Evolutionary conservation across 2,329 filamentous ascomycete species (phyloP), one percentile per base, ranked within the genome.

Genomic region (Claviceps humidiphila): DNA sequence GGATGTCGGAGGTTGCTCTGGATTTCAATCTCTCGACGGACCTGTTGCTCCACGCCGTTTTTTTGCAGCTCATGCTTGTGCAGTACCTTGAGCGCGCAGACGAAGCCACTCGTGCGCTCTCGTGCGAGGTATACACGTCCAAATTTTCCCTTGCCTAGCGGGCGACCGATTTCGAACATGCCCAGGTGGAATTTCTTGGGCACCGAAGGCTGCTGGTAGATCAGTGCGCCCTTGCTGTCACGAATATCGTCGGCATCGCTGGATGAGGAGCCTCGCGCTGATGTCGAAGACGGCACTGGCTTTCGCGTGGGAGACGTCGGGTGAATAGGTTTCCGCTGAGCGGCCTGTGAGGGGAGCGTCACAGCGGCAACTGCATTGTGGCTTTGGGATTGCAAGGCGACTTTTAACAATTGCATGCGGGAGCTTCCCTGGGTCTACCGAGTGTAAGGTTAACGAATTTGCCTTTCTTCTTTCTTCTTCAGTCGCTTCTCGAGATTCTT

Each of bases 341-440:
- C 74, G 54, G 78, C 74, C 74, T 87, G 79, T 49, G 82, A 81
- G 53, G 85, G 75, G 57, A 88, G 71, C 13, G 81, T 82, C 58
- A 86, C 81, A 45, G 85, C 78, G 46, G 83, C 68, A 60, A 80
- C 73, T 59, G 77, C 77, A 65, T 81, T 82, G 69, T 78, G 65
- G 67, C 82, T 90, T 63, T 88, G 82, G 43, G 86, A 82, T 64
- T 94, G 88, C 26, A 96, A 76, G 24, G 86, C 85, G 49, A 88
- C 80, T 70, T 95, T 96, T 70, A 91, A 82, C 51, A 95, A 80
- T 59, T 93, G 93, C 55, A 89, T 79, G 58, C 89, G 79, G 63
- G 78, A 84, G 49, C 75, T 74, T 60, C 74, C 76, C 53, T 77
- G 74, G 14, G 58, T 57, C 74, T 70, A 52, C 16, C 2, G 13